These are phyloP conservation scores for Isabelozyma heimii DNA, from an alignment of 805 yeast species.

Conservation along the genomic window DNA sequence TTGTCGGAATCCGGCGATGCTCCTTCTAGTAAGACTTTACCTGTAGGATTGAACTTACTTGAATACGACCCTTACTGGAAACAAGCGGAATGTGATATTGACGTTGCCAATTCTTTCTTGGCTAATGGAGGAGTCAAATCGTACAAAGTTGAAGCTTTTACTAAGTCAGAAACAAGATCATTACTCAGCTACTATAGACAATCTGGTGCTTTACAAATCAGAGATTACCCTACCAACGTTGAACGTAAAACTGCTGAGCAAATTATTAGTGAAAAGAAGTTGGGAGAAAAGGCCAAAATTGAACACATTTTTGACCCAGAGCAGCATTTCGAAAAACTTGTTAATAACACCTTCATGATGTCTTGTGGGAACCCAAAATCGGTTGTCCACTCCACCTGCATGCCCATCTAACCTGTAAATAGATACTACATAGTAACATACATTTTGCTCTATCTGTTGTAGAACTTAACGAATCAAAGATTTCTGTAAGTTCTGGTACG, in stretches of 20 bases:
- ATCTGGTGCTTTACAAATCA: constrained; percentile 29
- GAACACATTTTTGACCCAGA: constrained; percentile 15
- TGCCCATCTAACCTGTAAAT: neutral
- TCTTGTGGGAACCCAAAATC: constrained; percentile 42
- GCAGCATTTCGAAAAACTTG: constrained; percentile 24
- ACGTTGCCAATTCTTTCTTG: constrained; percentile 48
- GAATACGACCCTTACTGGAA: constrained; percentile 57
- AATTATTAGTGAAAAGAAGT: constrained; percentile 4
- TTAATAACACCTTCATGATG: constrained; percentile 26
- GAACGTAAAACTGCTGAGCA: constrained; percentile 7
- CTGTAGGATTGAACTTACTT: constrained; percentile 54
- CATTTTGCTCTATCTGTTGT: no score
- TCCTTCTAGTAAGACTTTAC: constrained; percentile 52
- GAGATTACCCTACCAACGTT: constrained; percentile 31
- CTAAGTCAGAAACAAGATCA: constrained; percentile 27
- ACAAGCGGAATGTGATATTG: constrained; percentile 48
- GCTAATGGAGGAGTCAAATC: constrained; percentile 29
- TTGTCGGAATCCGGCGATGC: constrained; percentile 60
- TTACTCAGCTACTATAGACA: constrained; percentile 31
- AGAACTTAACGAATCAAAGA: no score
- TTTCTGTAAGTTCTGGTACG: no score
- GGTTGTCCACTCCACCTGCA: constrained; percentile 22
- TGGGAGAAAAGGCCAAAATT: constrained; percentile 3
- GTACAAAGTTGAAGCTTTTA: constrained; percentile 22
- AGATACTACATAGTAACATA: neutral